Evolutionary conservation across 176 grass and related monocot species (phyloP).

Genomic region (Musa beccarii): DNA sequence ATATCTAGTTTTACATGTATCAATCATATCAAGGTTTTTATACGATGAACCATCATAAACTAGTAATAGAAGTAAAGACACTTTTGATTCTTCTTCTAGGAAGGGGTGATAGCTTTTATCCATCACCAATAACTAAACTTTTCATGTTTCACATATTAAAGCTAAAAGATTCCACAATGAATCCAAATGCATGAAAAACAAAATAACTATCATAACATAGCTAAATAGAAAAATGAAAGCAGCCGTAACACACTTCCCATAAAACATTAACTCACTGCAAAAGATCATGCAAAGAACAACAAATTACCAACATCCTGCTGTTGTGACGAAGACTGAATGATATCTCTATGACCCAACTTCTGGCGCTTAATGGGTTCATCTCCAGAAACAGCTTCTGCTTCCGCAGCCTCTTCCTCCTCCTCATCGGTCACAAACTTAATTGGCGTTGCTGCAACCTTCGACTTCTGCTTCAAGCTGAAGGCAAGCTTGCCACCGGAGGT

Average conservation of each 20-base stretch:
- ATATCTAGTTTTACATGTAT: too few relatives aligned
- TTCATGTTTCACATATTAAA: neutral
- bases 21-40: too few relatives aligned
- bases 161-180: neutral
- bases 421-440: conserved; percentile 54
- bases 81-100: too few relatives aligned
- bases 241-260: neutral
- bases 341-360: conserved; percentile 31
- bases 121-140: neutral
- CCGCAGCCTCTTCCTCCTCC: conserved; percentile 32
- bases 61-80: too few relatives aligned
- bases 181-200: neutral
- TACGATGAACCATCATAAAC: too few relatives aligned
- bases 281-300: conserved; percentile 25
- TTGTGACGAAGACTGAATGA: conserved; percentile 9
- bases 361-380: conserved; percentile 41
- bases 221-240: neutral
- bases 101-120: neutral
- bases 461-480: conserved; percentile 88
- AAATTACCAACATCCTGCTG: conserved; percentile 77
- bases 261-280: too few relatives aligned
- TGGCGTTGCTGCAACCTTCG: conserved; percentile 42
- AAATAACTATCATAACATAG: neutral
- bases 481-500: conserved; percentile 55
- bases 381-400: neutral